These are phyloP conservation scores for Davidsoniella virescens DNA, from an alignment of 2,329 filamentous ascomycete genomes.

Conservation along the genomic window DNA sequence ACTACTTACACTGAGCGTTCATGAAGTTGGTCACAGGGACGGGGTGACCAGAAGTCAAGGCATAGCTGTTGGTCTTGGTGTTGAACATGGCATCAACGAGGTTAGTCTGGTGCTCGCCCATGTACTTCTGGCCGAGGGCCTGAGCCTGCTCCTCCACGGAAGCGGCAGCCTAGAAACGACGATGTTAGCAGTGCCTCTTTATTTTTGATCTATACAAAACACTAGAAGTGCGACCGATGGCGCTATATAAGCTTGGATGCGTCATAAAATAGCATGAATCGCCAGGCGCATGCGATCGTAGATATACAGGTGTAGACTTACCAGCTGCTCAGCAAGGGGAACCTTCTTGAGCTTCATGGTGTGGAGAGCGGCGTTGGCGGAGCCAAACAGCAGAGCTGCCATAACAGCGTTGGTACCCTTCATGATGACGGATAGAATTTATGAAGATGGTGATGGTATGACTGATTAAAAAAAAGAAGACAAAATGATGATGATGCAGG, in stretches of 20 bases:
- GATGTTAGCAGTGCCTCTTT: constrained; percentile 8
- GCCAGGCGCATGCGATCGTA: not conserved
- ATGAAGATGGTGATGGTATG: not conserved
- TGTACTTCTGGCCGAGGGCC: constrained; percentile 87
- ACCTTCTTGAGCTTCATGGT: constrained; percentile 98
- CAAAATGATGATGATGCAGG: not conserved
- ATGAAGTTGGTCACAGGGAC: constrained; percentile 94
- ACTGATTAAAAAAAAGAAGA: not conserved
- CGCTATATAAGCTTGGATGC: not conserved
- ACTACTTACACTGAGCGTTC: constrained; percentile 83
- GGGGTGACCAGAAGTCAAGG: constrained; percentile 52
- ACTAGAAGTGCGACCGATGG: constrained; percentile 3
- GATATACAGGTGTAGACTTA: constrained; percentile 28
- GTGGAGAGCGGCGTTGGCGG: constrained; percentile 73
- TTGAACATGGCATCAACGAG: constrained; percentile 68
- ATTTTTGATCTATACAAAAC: not conserved
- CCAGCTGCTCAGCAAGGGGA: constrained; percentile 78
- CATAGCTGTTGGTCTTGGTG: constrained; percentile 41
- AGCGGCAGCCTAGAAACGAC: constrained; percentile 43
- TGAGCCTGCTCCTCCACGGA: constrained; percentile 69
- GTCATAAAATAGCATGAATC: not conserved
- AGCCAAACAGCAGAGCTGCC: constrained; percentile 66
- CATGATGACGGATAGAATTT: constrained; percentile 9
- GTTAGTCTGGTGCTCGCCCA: constrained; percentile 55
- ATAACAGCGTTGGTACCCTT: constrained; percentile 82